These are phyloP conservation scores for Candida maris DNA, from an alignment of 805 yeast genomes.

Conservation along the genomic window DNA sequence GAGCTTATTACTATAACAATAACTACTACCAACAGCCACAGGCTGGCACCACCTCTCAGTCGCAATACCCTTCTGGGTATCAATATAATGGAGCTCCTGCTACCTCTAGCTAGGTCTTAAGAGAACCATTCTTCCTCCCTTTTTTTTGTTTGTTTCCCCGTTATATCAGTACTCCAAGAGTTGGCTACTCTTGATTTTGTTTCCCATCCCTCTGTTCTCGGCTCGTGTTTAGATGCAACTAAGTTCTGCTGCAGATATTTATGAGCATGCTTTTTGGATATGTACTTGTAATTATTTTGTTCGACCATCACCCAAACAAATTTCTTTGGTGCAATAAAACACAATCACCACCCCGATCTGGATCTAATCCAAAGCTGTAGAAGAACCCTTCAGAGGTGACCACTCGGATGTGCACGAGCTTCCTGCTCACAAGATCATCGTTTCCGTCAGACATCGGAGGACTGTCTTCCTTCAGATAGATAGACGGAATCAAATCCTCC, in stretches of 20 bases:
- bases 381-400: slow-evolving; percentile 85
- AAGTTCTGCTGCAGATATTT: too few relatives aligned
- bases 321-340: slow-evolving; percentile 59
- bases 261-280: too few relatives aligned
- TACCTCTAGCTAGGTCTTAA: slow-evolving; percentile 6
- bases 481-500: slow-evolving; percentile 23
- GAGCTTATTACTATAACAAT: slow-evolving; percentile 16
- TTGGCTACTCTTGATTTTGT: too few relatives aligned
- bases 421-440: slow-evolving; percentile 21
- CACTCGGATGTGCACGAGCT: slow-evolving; percentile 58
- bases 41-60: slow-evolving; percentile 6
- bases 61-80: slow-evolving; percentile 17
- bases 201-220: not conserved
- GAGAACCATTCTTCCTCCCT: too few relatives aligned
- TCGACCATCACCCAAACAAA: slow-evolving; percentile 13
- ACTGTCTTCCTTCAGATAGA: slow-evolving; percentile 16
- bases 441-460: slow-evolving; percentile 15
- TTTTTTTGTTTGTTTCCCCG: too few relatives aligned
- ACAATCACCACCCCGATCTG: slow-evolving; percentile 94
- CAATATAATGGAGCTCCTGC: slow-evolving; percentile 13
- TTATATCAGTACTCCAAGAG: too few relatives aligned
- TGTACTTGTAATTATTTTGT: too few relatives aligned
- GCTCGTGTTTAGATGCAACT: too few relatives aligned
- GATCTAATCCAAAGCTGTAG: slow-evolving; percentile 80
- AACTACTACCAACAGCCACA: slow-evolving; percentile 17